These are phyloP conservation scores for Eutrema yunnanense DNA, from an alignment of 345 rosid genomes.

Conservation along the genomic window DNA sequence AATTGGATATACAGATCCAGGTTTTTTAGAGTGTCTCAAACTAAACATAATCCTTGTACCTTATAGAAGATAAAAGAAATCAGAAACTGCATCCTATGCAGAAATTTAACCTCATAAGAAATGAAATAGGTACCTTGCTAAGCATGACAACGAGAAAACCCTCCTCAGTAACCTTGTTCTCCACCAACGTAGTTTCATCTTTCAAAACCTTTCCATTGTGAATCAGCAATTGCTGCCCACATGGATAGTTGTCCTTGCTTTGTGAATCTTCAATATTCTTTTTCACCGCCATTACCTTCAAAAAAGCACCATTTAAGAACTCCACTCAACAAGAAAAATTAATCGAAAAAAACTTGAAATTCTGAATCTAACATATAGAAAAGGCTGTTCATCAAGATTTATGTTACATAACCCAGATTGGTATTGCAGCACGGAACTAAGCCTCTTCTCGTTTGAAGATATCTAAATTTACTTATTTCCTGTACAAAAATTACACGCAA, in stretches of 20 bases:
- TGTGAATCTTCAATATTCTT: constrained; percentile 90
- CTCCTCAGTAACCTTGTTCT: constrained; percentile 82
- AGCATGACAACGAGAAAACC: constrained; percentile 99
- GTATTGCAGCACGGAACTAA: constrained; percentile 30
- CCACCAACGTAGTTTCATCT: constrained; percentile 83
- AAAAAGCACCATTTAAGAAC: constrained; percentile 42
- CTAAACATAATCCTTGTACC: neutral
- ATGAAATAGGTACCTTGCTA: constrained; percentile 56
- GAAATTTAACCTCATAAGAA: neutral
- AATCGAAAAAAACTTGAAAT: neutral
- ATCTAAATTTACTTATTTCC: neutral
- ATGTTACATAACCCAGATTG: neutral
- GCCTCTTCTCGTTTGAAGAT: neutral
- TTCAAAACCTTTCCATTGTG: constrained; percentile 97
- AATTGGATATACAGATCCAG: neutral
- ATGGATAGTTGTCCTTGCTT: constrained; percentile 92
- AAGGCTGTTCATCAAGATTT: neutral
- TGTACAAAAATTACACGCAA: neutral
- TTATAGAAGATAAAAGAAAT: neutral
- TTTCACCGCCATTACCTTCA: constrained; percentile 88
- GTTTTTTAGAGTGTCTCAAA: neutral
- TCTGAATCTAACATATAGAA: neutral
- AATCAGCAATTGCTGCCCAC: constrained; percentile 88
- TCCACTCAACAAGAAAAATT: constrained; percentile 41
- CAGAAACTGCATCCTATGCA: neutral